A percentile compares a stretch with the other conserved stretches of the same genome.
Conservation (phyloP, 106 monocot species). For the Vanilla planifolia region DNA sequence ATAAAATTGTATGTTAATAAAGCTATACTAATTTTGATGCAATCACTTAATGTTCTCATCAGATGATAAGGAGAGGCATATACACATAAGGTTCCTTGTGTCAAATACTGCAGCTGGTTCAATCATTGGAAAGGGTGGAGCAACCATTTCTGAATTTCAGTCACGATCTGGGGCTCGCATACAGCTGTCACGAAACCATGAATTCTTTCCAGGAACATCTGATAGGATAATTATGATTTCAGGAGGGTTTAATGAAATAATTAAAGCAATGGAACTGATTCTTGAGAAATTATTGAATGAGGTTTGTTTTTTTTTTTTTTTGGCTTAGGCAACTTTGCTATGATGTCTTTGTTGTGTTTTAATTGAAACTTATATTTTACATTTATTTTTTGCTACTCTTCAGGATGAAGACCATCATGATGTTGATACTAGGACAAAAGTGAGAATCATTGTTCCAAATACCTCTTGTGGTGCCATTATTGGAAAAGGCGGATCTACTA, state of each 20-base stretch:
- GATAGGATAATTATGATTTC: constrained; percentile 94
- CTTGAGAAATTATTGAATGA: constrained; percentile 74
- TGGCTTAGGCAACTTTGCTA: too few relatives aligned
- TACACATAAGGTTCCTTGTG: constrained; percentile 81
- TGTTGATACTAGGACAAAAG: constrained; percentile 41
- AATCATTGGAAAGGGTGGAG: constrained; percentile 97
- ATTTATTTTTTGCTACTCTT: constrained; percentile 3
- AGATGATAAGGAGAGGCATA: constrained; percentile 79
- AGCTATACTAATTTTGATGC: background rate
- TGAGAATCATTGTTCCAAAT: constrained; percentile 63
- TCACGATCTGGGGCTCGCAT: constrained; percentile 95
- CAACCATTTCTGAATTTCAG: constrained; percentile 91
- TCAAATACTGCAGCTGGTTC: constrained; percentile 94
- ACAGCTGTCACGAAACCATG: constrained; percentile 90
- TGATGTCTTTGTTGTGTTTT: background rate
- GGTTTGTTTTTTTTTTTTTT: constrained; percentile 25
- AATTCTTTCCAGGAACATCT: constrained; percentile 94
- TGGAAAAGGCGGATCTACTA: constrained; percentile 73
- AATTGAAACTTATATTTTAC: background rate
- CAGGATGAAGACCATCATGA: constrained; percentile 63
- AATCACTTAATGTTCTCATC: background rate
- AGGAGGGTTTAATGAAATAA: constrained; percentile 68
- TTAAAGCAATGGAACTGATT: constrained; percentile 85
- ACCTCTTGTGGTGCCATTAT: constrained; percentile 75
- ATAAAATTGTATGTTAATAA: too few relatives aligned